Evolutionary conservation across 495 filamentous ascomycete genomes (phyloP), one percentile per base, ranked within the genome.

Genomic region (Xylaria sp.): DNA sequence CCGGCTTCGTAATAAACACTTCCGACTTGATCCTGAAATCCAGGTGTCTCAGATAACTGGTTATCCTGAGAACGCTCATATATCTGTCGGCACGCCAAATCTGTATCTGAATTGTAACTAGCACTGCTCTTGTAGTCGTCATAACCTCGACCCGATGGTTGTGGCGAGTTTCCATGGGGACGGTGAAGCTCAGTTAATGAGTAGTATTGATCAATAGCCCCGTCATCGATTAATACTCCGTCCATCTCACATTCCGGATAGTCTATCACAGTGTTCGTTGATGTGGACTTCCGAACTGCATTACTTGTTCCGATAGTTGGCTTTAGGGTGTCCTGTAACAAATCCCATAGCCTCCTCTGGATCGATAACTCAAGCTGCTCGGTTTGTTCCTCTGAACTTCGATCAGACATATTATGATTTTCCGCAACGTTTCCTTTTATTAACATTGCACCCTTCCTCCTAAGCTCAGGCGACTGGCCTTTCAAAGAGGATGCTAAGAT

Each of bases 301-400:
- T 40, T 70, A 17, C 12, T 24, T 3, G 44, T 71, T 43, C 68
- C 52, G 17, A 63, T 74, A 11, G 64, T 75, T n/a, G 76, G 73
- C 3, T 72, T 57, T 14, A 76, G 24, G 24, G 33, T 72, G 52
- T 65, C 58, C 67, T 67, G 73, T 61, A 76, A 46, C 24, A 77
- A 65, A 59, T 69, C 69, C 77, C 77, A 79, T 57, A 79, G 67
- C 50, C 26, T 73, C 33, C 48, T 44, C n/a, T 76, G 65, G 12
- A 74, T 57, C 15, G n/a, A 57, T 8, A 40, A 50, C 52, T 71
- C 61, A 14, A 59, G 69, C 11, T 48, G 50, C 33, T n/a, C 59
- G 19, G 46, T 40, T 26, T 41, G 50, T 21, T 43, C 46, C 11
- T 15, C 17, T 46, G 17, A 33, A 21, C n/a, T 24, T 55, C n/a